Evolutionary conservation across 1,284 basidiomycete species (phyloP).

Genomic region (Jaminaea rosea): DNA sequence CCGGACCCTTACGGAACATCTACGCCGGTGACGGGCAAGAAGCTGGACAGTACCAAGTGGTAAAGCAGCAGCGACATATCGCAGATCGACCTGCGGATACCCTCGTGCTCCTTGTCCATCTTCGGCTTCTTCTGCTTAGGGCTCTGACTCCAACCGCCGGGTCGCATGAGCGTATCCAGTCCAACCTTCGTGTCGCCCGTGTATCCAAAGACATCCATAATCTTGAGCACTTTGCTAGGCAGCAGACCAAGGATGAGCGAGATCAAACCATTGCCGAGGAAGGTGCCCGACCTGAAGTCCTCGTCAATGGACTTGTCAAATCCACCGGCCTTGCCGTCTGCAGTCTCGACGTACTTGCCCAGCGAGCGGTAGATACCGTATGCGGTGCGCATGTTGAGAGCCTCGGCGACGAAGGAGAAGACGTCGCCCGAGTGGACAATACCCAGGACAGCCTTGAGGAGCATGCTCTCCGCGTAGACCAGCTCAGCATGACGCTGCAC

Average conservation of each 20-base stretch:
- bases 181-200: constrained; percentile 35
- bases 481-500: constrained; percentile 44
- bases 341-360: constrained; percentile 43
- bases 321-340: constrained; percentile 17
- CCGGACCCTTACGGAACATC: too few species aligned
- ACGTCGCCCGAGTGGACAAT: constrained; percentile 45
- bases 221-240: constrained; percentile 42
- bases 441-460: constrained; percentile 43
- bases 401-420: constrained; percentile 42
- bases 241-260: constrained; percentile 44
- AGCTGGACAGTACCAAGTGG: constrained; percentile 44
- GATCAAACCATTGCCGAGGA: constrained; percentile 43
- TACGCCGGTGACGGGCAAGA: constrained; percentile 42
- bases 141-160: constrained; percentile 31
- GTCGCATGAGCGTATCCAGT: constrained; percentile 30
- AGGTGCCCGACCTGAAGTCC: constrained; percentile 44
- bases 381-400: constrained; percentile 43
- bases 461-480: constrained; percentile 36
- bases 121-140: constrained; percentile 19
- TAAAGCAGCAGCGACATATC: constrained; percentile 44
- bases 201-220: constrained; percentile 47
- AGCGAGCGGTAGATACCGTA: constrained; percentile 45
- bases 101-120: constrained; percentile 20
- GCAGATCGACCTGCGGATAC: constrained; percentile 30
- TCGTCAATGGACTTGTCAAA: constrained; percentile 23